These are phyloP conservation scores for Fusarium illudens DNA, from an alignment of 2,329 filamentous ascomycete genomes.

Conservation along the genomic window DNA sequence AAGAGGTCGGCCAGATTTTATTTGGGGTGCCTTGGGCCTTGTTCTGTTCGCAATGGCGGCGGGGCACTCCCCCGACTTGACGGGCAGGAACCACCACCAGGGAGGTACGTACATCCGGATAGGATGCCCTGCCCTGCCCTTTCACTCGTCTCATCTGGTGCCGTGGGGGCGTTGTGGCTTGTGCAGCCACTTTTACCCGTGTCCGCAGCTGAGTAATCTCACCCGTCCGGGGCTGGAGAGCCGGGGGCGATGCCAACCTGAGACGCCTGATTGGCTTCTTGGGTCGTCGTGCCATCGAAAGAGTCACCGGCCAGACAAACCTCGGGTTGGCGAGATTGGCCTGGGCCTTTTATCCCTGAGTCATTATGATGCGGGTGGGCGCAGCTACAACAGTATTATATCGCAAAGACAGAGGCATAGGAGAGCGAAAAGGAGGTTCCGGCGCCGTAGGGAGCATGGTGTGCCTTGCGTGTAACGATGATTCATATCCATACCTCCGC, in stretches of 20 bases:
- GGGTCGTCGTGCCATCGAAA: neutral
- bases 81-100: neutral
- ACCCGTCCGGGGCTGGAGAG: neutral
- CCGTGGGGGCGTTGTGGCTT: constrained; percentile 20
- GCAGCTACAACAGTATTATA: no score
- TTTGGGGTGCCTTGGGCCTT: constrained; percentile 12
- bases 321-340: neutral
- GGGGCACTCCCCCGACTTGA: constrained; percentile 31
- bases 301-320: constrained; percentile 28
- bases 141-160: neutral
- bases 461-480: neutral
- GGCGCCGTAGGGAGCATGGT: neutral
- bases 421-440: neutral
- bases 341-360: constrained; percentile 13
- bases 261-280: constrained; percentile 14
- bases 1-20: constrained; percentile 42
- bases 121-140: constrained; percentile 12
- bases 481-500: neutral
- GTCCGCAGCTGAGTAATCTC: constrained; percentile 30
- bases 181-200: constrained; percentile 6
- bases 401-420: neutral
- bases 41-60: constrained; percentile 35
- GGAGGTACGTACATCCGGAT: neutral
- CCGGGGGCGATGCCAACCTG: constrained; percentile 10
- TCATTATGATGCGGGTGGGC: constrained; percentile 8